Evolutionary conservation across 257 asterid species (phyloP).

Genomic region (Nicotiana benthamiana): DNA sequence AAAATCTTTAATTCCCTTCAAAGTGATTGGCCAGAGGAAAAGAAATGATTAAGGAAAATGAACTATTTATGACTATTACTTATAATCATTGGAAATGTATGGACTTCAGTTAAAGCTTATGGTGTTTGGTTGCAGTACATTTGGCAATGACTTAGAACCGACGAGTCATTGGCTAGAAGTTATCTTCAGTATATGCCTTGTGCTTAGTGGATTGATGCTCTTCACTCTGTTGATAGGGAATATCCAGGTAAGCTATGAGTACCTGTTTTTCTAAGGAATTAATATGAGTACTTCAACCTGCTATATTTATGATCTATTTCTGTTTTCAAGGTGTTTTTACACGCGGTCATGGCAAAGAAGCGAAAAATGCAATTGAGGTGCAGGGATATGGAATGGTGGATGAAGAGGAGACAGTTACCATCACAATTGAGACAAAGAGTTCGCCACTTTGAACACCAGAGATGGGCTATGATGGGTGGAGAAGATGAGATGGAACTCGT

Average conservation of each 20-base stretch:
- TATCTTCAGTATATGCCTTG: constrained; percentile 65
- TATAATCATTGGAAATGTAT: neutral
- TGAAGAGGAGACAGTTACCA: constrained; percentile 86
- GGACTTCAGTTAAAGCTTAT: neutral
- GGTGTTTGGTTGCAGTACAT: constrained; percentile 50
- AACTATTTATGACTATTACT: neutral
- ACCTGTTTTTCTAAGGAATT: neutral
- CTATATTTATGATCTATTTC: neutral
- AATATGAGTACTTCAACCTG: neutral
- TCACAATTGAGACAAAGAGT: constrained; percentile 69
- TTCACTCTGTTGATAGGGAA: constrained; percentile 91
- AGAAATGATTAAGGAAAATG: neutral
- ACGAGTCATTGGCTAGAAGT: constrained; percentile 84
- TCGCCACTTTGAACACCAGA: constrained; percentile 67
- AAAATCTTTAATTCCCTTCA: neutral
- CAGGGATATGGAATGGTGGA: constrained; percentile 99
- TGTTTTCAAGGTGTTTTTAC: constrained; percentile 61
- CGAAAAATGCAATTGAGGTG: constrained; percentile 85
- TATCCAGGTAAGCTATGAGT: constrained; percentile 52
- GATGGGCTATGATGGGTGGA: constrained; percentile 68
- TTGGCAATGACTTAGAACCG: constrained; percentile 87
- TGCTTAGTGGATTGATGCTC: constrained; percentile 81
- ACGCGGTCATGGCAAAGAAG: constrained; percentile 92
- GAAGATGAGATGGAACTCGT: constrained; percentile 78
- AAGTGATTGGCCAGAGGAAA: neutral